Base-by-base conservation (phyloP, 2,329 filamentous ascomycete genomes). In the Colletotrichum lentis region DNA sequence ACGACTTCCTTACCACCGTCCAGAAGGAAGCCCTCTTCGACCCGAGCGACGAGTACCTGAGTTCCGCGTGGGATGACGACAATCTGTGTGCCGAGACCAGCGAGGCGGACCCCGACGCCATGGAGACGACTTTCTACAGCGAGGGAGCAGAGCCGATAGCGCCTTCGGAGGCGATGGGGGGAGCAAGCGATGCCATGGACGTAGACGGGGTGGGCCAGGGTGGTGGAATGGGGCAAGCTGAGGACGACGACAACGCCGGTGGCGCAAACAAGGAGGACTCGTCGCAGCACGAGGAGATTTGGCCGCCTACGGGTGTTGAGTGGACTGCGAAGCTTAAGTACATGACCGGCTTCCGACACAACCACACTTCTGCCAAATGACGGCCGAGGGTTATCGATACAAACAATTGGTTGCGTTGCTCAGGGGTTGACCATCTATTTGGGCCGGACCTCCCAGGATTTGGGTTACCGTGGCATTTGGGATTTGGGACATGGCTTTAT, bases 61-160 rank as follows among this genome's bases (percentile, higher is more conserved):
- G 35, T 22, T 55, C 59, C 22, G 50, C 16, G 31, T 44, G 59
- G 35, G 59, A 53, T 8, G 35, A 55, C 3, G 46, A 62, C n/a
- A 16, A 20, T 3, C 5, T 14, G 7, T 41, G 39, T n/a, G 35
- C 70, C 41, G 53, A 54, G 22, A 56, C 49, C 44, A 57, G 41
- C 35, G 22, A 66, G 41, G 20, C 35, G 27, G 56, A 50, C 20
- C 37, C 24, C 43, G 50, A 67, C 4, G 20, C 52, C 8, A n/a
- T 41, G 27, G 35, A 31, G 11, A 31, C 47, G 20, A 54, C 46
- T 24, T 39, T 35, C 3, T 39, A 27, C 24, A 61, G 35, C 49
- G 20, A 47, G 47, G 47, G 39, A 3, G 22, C 46, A 20, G n/a
- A 41, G 20, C n/a, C 12, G 6, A 20, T 27, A 14, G 18, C 14